These are phyloP conservation scores for Eutypella sp. DNA, from an alignment of 2,329 filamentous ascomycete species.

Conservation along the genomic window DNA sequence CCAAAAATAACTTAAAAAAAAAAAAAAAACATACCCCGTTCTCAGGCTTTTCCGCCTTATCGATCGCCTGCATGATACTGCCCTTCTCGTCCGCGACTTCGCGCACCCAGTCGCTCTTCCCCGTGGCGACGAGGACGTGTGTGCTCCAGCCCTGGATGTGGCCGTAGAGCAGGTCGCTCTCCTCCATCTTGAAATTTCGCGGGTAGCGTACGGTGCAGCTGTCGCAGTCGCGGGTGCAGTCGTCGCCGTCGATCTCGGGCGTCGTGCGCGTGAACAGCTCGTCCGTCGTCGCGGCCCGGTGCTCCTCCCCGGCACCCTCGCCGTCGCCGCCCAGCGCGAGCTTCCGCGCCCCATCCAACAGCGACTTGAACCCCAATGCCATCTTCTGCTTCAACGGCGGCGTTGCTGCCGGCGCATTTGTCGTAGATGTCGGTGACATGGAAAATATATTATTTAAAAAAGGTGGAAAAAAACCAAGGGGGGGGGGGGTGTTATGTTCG, in stretches of 20 bases:
- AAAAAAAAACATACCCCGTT: slow-evolving; percentile 57
- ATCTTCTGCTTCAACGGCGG: slow-evolving; percentile 25
- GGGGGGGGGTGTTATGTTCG: background rate
- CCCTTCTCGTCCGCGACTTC: slow-evolving; percentile 85
- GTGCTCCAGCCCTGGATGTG: slow-evolving; percentile 82
- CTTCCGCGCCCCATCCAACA: slow-evolving; percentile 34
- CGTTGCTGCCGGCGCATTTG: background rate
- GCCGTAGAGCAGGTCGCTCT: slow-evolving; percentile 76
- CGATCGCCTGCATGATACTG: slow-evolving; percentile 75
- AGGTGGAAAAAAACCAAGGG: background rate
- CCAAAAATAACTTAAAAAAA: background rate
- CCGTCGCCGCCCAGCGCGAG: slow-evolving; percentile 23
- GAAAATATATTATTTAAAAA: background rate
- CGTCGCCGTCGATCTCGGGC: slow-evolving; percentile 76
- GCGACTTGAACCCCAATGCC: slow-evolving; percentile 37
- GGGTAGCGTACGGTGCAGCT: slow-evolving; percentile 77
- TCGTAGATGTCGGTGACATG: background rate
- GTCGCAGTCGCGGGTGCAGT: slow-evolving; percentile 82
- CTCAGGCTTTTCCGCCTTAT: slow-evolving; percentile 49
- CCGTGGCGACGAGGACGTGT: slow-evolving; percentile 89
- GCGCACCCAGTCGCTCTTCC: slow-evolving; percentile 89
- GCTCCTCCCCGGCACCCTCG: slow-evolving; percentile 15
- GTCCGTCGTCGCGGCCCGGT: slow-evolving; percentile 24
- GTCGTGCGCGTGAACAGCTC: slow-evolving; percentile 70
- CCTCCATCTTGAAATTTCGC: slow-evolving; percentile 65